phyloP scores from a whole-genome alignment of 176 grass and related monocot genomes.

The Avena eriantha region DNA sequence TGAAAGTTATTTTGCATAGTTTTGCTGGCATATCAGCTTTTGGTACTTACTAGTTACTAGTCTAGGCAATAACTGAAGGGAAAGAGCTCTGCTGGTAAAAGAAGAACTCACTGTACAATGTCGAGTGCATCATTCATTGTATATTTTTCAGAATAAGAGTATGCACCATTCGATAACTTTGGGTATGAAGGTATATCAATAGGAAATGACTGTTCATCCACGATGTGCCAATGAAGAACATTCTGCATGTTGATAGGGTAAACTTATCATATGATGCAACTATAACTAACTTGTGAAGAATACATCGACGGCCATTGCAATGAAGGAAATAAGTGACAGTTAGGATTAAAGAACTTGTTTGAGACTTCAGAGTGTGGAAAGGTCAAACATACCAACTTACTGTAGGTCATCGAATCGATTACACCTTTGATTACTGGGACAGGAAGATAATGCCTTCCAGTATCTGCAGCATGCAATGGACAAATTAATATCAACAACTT shows the following conservation, averaged over 20 bases:
- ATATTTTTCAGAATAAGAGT: conserved; percentile 97
- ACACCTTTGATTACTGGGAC: conserved; percentile 92
- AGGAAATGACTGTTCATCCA: conserved; percentile 94
- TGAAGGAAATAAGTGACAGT: neutral
- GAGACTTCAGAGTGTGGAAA: neutral
- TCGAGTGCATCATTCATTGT: conserved; percentile 81
- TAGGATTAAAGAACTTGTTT: conserved; percentile 9
- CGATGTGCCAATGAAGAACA: conserved; percentile 97
- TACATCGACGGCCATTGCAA: neutral
- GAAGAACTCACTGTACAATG: conserved; percentile 82
- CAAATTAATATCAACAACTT: neutral
- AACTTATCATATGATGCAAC: conserved; percentile 8
- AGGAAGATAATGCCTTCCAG: conserved; percentile 91
- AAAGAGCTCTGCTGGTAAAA: conserved; percentile 15
- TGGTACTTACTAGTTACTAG: neutral
- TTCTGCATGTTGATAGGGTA: conserved; percentile 61
- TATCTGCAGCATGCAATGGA: conserved; percentile 66
- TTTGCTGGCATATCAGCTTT: conserved; percentile 5
- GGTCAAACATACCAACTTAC: conserved; percentile 77
- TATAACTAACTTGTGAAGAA: conserved; percentile 33
- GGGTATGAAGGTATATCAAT: conserved; percentile 95
- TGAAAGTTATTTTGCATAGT: neutral
- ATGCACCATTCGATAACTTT: conserved; percentile 83
- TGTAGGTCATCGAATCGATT: conserved; percentile 96
- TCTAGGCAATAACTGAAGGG: conserved; percentile 24